Evolutionary conservation across 345 rosid species (phyloP).

Genomic region (Hibiscus tridactylites): DNA sequence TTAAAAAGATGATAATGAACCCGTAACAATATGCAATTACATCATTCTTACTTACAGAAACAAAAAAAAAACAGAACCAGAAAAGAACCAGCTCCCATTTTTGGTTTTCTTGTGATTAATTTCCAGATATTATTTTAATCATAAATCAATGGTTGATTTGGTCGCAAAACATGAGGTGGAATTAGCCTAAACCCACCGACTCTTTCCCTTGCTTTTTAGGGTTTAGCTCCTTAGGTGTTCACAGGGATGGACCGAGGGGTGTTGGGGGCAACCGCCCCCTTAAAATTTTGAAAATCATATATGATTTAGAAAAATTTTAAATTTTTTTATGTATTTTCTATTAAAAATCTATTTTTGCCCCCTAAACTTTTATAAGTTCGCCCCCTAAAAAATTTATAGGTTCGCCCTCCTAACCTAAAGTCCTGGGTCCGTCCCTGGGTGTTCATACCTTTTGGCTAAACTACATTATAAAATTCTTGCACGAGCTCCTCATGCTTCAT

Average conservation of each 20-base stretch:
- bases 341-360: too few species aligned
- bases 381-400: too few species aligned
- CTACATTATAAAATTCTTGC: neutral
- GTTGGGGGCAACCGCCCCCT: too few species aligned
- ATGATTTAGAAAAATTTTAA: too few species aligned
- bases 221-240: conserved; percentile 15
- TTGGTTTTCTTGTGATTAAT: neutral
- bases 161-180: neutral
- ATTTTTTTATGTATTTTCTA: too few species aligned
- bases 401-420: too few species aligned
- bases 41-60: neutral
- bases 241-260: too few species aligned
- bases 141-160: neutral
- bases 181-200: conserved; percentile 3
- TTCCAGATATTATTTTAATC: neutral
- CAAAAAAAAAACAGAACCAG: neutral
- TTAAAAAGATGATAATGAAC: too few species aligned
- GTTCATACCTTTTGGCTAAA: neutral
- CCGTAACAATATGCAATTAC: neutral
- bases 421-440: too few species aligned
- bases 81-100: neutral
- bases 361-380: too few species aligned
- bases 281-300: too few species aligned
- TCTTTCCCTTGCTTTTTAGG: neutral
- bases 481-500: conserved; percentile 13